Conservation (phyloP, 176 grass and related monocot species). For the Oropetium thomaeum region DNA sequence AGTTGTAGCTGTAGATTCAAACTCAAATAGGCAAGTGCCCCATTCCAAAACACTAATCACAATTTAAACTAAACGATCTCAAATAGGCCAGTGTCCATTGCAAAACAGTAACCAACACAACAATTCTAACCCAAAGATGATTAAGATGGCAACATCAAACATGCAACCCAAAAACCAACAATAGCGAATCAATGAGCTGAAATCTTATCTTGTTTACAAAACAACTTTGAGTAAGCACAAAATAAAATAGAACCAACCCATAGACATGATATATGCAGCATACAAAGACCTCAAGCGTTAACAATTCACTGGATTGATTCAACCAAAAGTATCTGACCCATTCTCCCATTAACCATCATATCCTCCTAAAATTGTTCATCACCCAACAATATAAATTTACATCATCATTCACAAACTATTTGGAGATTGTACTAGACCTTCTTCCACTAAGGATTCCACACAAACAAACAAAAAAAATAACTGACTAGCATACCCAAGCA, state of each 20-base stretch:
- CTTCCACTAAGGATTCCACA: not conserved
- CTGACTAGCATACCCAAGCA: not conserved
- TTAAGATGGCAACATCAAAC: not conserved
- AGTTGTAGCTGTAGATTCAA: not conserved
- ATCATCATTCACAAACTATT: not conserved
- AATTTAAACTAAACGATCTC: too few relatives aligned
- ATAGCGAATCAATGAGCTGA: not conserved
- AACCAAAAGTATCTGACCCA: not conserved
- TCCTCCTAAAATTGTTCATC: not conserved
- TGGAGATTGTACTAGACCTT: not conserved
- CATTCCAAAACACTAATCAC: too few relatives aligned
- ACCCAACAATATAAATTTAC: not conserved
- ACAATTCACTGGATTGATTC: not conserved
- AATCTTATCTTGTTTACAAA: not conserved
- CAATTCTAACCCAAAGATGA: not conserved
- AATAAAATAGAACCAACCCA: not conserved
- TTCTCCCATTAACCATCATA: not conserved
- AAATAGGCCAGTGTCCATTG: not conserved
- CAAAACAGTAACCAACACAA: not conserved
- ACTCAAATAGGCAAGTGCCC: not conserved
- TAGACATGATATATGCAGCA: not conserved
- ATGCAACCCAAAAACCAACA: not conserved
- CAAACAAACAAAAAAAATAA: not conserved
- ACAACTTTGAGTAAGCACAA: not conserved
- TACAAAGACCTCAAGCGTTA: not conserved